A percentile compares a stretch with the other conserved stretches of the same genome.
phyloP scores from a whole-genome alignment of 106 monocot genomes.

The Xerophyta viscosa region DNA sequence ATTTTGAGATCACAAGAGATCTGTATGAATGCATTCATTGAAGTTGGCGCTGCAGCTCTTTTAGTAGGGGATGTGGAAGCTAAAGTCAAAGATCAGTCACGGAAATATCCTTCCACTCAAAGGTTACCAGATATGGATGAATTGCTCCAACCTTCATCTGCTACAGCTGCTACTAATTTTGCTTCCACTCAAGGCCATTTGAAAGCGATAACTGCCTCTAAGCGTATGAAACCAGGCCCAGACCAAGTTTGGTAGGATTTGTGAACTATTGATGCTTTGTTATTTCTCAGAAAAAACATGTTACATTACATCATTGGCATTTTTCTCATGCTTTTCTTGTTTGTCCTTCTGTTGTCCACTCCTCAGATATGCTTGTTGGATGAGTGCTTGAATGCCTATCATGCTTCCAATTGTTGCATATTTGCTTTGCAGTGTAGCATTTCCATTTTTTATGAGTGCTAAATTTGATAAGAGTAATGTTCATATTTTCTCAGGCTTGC shows the following conservation, averaged over 20 bases:
- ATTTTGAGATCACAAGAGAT: constrained; percentile 32
- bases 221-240: constrained; percentile 71
- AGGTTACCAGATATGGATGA: constrained; percentile 58
- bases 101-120: constrained; percentile 34
- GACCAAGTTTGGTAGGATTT: constrained; percentile 70
- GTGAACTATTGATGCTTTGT: no score
- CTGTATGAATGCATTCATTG: constrained; percentile 37
- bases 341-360: no score
- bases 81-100: constrained; percentile 32
- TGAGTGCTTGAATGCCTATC: no score
- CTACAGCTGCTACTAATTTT: constrained; percentile 48
- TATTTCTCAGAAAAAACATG: no score
- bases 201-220: constrained; percentile 86
- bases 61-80: constrained; percentile 58
- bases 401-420: no score
- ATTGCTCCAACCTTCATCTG: constrained; percentile 56
- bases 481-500: no score
- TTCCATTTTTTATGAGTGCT: no score
- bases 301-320: no score
- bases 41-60: constrained; percentile 95
- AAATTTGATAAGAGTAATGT: no score
- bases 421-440: no score
- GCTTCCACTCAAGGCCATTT: constrained; percentile 58
- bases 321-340: no score
- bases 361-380: no score